Percentiles rank a stretch among this genome's conserved stretches.
These are phyloP conservation scores for Blastobotrys raffinosifermentans DNA, from an alignment of 1,139 yeast genomes.

Conservation along the genomic window DNA sequence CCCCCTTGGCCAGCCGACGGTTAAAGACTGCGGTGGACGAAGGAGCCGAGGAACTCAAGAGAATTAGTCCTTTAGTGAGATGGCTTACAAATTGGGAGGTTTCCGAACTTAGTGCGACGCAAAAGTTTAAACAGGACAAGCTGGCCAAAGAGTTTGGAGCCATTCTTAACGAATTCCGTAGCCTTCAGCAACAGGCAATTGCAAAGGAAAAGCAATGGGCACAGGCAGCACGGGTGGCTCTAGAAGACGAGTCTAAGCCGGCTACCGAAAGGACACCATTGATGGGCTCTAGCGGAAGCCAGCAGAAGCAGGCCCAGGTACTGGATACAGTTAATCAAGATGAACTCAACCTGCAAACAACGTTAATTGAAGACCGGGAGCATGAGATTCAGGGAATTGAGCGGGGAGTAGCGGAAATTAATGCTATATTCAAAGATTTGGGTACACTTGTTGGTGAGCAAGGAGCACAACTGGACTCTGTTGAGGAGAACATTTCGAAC, in stretches of 20 bases:
- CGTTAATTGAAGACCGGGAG: conserved; percentile 67
- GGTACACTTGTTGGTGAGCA: conserved; percentile 75
- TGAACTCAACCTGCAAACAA: conserved; percentile 67
- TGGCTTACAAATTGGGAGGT: conserved; percentile 20
- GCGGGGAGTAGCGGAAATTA: conserved; percentile 75
- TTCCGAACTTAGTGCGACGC: conserved; percentile 18
- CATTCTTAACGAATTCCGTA: conserved; percentile 37
- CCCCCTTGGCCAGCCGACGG: conserved; percentile 3
- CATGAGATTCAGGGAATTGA: conserved; percentile 66
- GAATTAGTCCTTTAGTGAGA: conserved; percentile 19
- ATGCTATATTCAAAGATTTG: conserved; percentile 75
- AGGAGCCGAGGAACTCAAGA: conserved; percentile 19
- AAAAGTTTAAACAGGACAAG: conserved; percentile 37
- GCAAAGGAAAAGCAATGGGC: conserved; percentile 26
- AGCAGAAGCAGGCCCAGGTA: conserved; percentile 35
- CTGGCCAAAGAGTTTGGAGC: conserved; percentile 40
- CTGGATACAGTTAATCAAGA: conserved; percentile 44
- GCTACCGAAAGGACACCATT: conserved; percentile 29
- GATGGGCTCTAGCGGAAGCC: conserved; percentile 30
- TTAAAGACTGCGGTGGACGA: conserved; percentile 18
- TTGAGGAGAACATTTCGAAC: conserved; percentile 69
- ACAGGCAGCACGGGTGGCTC: conserved; percentile 10
- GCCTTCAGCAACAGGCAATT: conserved; percentile 32
- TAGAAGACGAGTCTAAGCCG: conserved; percentile 26
- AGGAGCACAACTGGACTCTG: conserved; percentile 75